Evolutionary conservation across 352 stramenopile species (phyloP), one percentile per base, ranked within the genome.

Genomic region (Globisporangium paroecandrum): DNA sequence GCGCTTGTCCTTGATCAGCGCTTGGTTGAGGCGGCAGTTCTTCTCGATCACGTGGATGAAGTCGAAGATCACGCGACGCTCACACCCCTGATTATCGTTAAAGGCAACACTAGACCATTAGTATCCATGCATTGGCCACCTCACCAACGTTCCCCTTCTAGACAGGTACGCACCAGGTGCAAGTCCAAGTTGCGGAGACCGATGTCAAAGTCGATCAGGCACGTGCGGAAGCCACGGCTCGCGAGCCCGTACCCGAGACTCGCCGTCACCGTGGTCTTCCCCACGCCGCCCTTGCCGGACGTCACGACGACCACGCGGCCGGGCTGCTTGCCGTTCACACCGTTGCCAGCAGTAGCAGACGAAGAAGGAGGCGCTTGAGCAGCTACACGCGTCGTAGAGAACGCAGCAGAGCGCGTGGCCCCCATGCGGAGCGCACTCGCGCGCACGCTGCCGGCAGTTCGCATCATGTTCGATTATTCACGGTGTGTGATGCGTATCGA

Each of bases 151-250:
- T 20, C 24, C 56, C 56, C 56, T 27, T 32, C 18, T 20, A 47
- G 1, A 0, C 3, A 38, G 29, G 1, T 9, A 66, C 69, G 54
- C 22, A 68, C 80, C 67, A 98, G 74, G 78, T 98, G 91, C 65
- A 98, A 80, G 65, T 98, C 91, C 34, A 98, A 64, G 71, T 98
- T 98, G 46, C 93, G 89, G 58, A 98, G 69, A 0, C 93, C 93
- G 72, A 98, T 97, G 77, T 98, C 91, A 77, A 98, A 98, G 75
- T 98, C 93, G 68, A 98, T 96, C 6, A 98, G 83, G 64, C 90
- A 98, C 59, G 89, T 97, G 65, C 84, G 82, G 64, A 90, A 89
- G 32, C 92, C 92, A n/a, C 77, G 85, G 64, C 85, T 74, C 25
- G 89, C 89, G 58, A 97, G 76, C 1, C 89, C 89, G 77, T 93